Percentiles rank a stretch among this genome's conserved stretches.
Conservation (phyloP, 2,329 filamentous ascomycete genomes). For the Esteya vermicola region DNA sequence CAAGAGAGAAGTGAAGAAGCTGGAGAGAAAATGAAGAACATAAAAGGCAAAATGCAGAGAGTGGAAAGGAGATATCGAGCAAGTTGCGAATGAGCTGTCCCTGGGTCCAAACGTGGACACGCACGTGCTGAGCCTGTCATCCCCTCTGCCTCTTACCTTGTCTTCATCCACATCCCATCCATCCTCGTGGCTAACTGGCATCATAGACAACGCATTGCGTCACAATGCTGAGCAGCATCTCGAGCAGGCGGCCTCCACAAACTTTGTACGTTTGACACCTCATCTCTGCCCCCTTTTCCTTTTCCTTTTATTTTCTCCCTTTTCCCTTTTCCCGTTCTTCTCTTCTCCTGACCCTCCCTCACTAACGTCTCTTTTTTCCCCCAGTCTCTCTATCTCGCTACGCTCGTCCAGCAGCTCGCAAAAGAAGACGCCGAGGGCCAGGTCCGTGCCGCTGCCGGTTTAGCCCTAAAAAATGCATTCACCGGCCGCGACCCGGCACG, state of each 20-base stretch:
- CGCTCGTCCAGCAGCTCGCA: conserved; percentile 84
- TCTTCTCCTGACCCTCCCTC: not conserved
- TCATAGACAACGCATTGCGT: conserved; percentile 71
- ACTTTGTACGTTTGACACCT: conserved; percentile 57
- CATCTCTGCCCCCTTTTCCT: not conserved
- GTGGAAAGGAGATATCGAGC: no score
- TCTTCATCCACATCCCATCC: not conserved
- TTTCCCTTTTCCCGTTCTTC: not conserved
- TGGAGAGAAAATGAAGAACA: no score
- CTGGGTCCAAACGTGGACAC: conserved; percentile 3
- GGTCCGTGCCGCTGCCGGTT: conserved; percentile 86
- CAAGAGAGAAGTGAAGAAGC: not conserved
- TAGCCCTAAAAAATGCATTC: conserved; percentile 97
- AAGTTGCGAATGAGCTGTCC: conserved; percentile 5
- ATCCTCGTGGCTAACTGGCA: conserved; percentile 1
- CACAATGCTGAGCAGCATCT: conserved; percentile 90
- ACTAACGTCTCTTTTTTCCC: conserved; percentile 5
- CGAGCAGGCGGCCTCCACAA: conserved; percentile 76
- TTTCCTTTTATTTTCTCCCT: conserved; percentile 1
- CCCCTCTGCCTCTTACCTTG: conserved; percentile 8
- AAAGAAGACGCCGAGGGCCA: conserved; percentile 73
- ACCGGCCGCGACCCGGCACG: conserved; percentile 79
- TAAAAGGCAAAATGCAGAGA: no score
- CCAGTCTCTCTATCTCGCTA: conserved; percentile 82
- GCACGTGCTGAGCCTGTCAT: not conserved